Conservation (phyloP, 352 stramenopile species). For the Phytopythium ostracodes region DNA sequence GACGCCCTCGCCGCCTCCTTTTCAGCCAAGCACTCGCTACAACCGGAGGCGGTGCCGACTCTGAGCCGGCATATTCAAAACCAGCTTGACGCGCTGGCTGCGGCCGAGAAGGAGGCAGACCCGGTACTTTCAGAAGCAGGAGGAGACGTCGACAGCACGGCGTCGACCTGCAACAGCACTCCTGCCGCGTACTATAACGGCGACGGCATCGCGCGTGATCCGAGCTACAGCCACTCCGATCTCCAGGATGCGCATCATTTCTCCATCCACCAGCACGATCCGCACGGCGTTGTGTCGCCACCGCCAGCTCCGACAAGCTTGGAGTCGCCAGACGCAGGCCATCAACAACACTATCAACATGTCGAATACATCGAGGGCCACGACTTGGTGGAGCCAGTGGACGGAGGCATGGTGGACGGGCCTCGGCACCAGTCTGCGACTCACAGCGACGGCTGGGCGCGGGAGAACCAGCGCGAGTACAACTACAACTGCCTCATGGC, state of each 20-base stretch:
- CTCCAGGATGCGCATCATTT: not conserved
- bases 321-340: not conserved
- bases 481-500: conserved; percentile 73
- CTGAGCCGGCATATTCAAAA: conserved; percentile 55
- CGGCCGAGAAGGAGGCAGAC: conserved; percentile 17
- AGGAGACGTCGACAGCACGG: not conserved
- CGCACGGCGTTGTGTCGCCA: not conserved
- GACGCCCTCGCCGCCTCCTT: conserved; percentile 44
- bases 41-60: conserved; percentile 43
- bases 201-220: not conserved
- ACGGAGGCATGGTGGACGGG: not conserved
- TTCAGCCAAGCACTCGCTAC: conserved; percentile 41
- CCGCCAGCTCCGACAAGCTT: not conserved
- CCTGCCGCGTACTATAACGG: not conserved
- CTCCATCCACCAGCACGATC: not conserved
- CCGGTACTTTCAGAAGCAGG: not conserved
- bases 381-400: not conserved
- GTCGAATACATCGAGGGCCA: not conserved
- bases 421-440: not conserved
- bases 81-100: conserved; percentile 37
- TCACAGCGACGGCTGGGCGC: conserved; percentile 16
- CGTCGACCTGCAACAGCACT: not conserved
- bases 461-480: conserved; percentile 53
- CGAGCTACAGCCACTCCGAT: not conserved
- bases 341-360: not conserved